Conservation (phyloP, 2,329 filamentous ascomycete genomes). For the Trichoderma semiorbis region DNA sequence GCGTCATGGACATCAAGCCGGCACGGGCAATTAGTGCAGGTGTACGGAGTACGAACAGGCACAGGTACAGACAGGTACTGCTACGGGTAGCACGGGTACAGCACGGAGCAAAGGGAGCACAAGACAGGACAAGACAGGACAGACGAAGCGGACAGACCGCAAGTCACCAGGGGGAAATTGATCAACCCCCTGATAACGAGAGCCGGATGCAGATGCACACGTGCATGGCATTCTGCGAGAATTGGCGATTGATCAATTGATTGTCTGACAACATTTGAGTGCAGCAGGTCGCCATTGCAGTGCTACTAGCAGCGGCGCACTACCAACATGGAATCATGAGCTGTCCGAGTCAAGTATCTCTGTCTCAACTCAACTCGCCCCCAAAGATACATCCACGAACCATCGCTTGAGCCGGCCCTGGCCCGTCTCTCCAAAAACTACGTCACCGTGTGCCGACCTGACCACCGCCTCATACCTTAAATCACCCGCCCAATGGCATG, state of each 20-base stretch:
- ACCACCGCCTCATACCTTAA: background rate
- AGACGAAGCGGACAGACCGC: constrained; percentile 5
- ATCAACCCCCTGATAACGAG: background rate
- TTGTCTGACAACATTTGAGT: background rate
- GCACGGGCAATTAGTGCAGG: no score
- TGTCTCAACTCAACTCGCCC: background rate
- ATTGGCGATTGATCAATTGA: background rate
- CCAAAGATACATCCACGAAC: background rate
- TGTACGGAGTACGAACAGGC: no score
- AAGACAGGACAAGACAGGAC: background rate
- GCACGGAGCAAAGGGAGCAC: background rate
- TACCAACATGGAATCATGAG: background rate
- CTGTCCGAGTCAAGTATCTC: background rate
- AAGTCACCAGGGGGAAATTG: constrained; percentile 5
- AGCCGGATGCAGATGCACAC: background rate
- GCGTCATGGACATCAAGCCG: background rate
- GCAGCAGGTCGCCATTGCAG: background rate
- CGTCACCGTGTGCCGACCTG: constrained; percentile 1
- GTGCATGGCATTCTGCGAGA: background rate
- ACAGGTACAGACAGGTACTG: background rate
- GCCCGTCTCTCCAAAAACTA: background rate
- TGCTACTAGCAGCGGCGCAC: background rate
- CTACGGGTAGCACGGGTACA: background rate
- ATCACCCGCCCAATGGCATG: background rate
- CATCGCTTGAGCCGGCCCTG: background rate